Evolutionary conservation across 768 basidiomycete species (phyloP).

Genomic region (Kwoniella dendrophila): DNA sequence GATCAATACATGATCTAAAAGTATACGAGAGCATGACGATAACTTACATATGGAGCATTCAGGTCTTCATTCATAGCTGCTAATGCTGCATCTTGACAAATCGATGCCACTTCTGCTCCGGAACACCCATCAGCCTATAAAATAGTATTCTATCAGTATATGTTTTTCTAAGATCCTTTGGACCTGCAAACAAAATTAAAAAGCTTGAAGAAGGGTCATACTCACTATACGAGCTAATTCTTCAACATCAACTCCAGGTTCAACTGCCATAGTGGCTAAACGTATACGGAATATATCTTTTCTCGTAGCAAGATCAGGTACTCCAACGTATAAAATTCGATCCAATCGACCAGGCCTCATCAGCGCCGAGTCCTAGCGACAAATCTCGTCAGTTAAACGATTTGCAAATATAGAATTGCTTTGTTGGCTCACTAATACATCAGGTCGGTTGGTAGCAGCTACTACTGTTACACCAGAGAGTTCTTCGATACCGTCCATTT

Average conservation of each 20-base stretch:
- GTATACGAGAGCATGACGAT: background rate
- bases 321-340: slow-evolving; percentile 89
- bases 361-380: slow-evolving; percentile 79
- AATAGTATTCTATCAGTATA: background rate
- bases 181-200: background rate
- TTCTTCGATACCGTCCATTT: slow-evolving; percentile 98
- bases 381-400: background rate
- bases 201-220: slow-evolving; percentile 13
- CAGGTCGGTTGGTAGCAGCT: slow-evolving; percentile 94
- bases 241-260: slow-evolving; percentile 67
- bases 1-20: background rate
- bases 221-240: slow-evolving; percentile 71
- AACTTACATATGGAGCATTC: slow-evolving; percentile 70
- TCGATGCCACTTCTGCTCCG: slow-evolving; percentile 85
- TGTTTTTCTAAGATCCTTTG: background rate
- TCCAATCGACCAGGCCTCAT: slow-evolving; percentile 95
- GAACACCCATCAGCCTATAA: slow-evolving; percentile 89
- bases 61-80: slow-evolving; percentile 87
- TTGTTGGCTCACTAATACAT: slow-evolving; percentile 69
- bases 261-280: slow-evolving; percentile 76
- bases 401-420: background rate
- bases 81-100: slow-evolving; percentile 96
- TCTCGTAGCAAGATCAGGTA: slow-evolving; percentile 76
- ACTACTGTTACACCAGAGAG: slow-evolving; percentile 91
- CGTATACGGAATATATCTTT: slow-evolving; percentile 83